Percentiles rank a stretch among this genome's conserved stretches.
phyloP scores from a whole-genome alignment of 352 stramenopile genomes.

The Blastocystis sp. region DNA sequence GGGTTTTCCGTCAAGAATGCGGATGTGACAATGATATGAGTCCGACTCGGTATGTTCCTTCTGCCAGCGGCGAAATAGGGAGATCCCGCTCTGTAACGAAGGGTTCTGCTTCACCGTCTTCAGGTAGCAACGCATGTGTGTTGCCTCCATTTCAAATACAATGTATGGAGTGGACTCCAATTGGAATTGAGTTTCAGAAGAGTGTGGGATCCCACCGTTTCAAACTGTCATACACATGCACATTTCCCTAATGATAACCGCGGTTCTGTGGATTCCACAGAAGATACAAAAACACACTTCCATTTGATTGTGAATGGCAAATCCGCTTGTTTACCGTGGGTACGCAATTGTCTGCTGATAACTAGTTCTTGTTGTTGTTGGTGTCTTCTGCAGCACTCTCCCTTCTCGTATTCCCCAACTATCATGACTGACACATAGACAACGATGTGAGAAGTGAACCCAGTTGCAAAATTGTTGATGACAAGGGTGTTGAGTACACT shows the following conservation, averaged over 20 bases:
- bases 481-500: not conserved
- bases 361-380: too few species aligned
- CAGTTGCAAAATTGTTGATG: not conserved
- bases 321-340: too few species aligned
- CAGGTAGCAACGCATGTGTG: not conserved
- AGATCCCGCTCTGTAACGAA: constrained; percentile 24
- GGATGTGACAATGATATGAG: not conserved
- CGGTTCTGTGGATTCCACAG: too few species aligned
- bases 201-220: too few species aligned
- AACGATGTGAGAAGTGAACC: not conserved
- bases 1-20: not conserved
- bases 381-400: not conserved
- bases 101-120: constrained; percentile 18
- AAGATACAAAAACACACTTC: too few species aligned
- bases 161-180: too few species aligned
- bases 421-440: not conserved
- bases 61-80: constrained; percentile 44
- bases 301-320: too few species aligned
- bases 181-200: too few species aligned
- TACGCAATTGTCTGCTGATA: too few species aligned
- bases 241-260: too few species aligned
- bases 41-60: not conserved
- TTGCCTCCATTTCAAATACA: too few species aligned
- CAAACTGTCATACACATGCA: too few species aligned
- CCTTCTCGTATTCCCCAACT: not conserved